Percentiles rank a stretch among this genome's conserved stretches.
Conservation (phyloP, 306 rosid species). For the Lathyrus oleraceus region DNA sequence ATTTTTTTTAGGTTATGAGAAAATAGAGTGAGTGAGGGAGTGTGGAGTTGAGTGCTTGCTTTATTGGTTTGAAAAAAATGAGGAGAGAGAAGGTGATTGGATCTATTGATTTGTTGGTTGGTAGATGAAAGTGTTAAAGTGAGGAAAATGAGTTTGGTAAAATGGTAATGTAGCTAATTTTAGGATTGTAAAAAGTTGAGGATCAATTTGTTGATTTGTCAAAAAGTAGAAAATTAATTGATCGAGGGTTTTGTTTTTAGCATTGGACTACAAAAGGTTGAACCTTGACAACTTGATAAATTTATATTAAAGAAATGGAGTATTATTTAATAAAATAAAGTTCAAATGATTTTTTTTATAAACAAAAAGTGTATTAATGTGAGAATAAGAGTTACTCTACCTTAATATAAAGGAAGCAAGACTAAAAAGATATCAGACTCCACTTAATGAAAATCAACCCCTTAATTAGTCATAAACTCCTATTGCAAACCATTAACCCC, state of each 20-base stretch:
- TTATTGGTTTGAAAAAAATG: constrained; percentile 35
- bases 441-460: no score
- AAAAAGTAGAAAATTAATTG: background rate
- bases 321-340: no score
- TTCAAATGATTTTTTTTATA: no score
- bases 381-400: no score
- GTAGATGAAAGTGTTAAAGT: constrained; percentile 31
- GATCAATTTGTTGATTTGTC: background rate
- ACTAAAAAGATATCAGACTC: no score
- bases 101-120: constrained; percentile 41
- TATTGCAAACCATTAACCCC: no score
- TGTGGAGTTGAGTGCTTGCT: constrained; percentile 30
- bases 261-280: no score
- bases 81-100: constrained; percentile 14
- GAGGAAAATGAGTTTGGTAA: constrained; percentile 1
- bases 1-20: constrained; percentile 22
- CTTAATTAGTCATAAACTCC: no score
- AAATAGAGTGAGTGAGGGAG: constrained; percentile 1
- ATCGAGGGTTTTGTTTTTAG: background rate
- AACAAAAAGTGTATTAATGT: no score
- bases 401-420: no score
- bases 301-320: no score
- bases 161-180: background rate
- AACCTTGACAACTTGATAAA: no score
- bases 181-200: background rate